Base-by-base conservation (phyloP, 1,284 basidiomycete genomes). In the Ustanciosporium gigantosporum region DNA sequence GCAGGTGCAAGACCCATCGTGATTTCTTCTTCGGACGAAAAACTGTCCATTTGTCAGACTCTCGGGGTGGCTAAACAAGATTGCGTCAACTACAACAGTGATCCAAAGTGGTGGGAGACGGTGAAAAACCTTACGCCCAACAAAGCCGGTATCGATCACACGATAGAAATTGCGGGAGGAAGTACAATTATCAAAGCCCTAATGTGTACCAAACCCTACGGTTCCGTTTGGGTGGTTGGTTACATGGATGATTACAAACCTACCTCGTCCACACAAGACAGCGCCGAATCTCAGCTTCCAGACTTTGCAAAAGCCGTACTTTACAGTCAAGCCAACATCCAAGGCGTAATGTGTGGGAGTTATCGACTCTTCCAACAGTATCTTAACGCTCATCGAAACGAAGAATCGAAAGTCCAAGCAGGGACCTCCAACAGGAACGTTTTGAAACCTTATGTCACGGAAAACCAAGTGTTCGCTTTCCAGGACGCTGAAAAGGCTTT, bases 221-320 rank as follows among this genome's bases (percentile, higher is more conserved):
- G 61, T 1, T 36, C 16, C 19, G 31, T 60, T 15, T 60, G 51
- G 57, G 42, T 56, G 23, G 62, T 66, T 3, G 62, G 62, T 17
- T 66, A 60, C 40, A 47, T 60, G 45, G 57, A 66, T 32, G 62
- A 66, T 38, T 66, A 56, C 48, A 50, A 47, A n/a, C 23, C 46
- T 9, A n/a, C n/a, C n/a, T n/a, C n/a, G 19, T 16, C 46, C 17
- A 11, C 37, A 9, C n/a, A 35, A 16, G 25, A 20, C 11, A 20
- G 22, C 1, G 14, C 22, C 3, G 41, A 47, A 1, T 7, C 22
- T 2, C 36, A 47, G n/a, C 21, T 58, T 0, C 52, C 47, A 5
- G 55, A 64, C 19, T 32, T 29, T 1, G 53, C 60, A 5, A 58
- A 58, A 36, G 60, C 60, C 0, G 36, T 58, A 2, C 50, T 64